A percentile compares a stretch with the other conserved stretches of the same genome.
Evolutionary conservation across 768 basidiomycete genomes (phyloP).

Genomic region (Macrocybe gigantea): DNA sequence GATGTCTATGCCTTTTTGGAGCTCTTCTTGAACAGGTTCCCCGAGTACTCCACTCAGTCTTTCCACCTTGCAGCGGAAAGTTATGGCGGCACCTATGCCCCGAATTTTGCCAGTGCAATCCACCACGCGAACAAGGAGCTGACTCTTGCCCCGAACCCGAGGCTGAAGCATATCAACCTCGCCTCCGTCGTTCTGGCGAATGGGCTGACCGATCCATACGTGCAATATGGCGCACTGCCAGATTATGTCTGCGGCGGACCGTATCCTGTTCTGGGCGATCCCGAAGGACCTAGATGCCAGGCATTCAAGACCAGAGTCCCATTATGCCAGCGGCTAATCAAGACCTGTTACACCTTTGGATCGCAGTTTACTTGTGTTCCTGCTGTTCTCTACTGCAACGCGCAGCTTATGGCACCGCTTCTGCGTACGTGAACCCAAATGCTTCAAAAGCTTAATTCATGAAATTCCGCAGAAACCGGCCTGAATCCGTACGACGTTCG

Average conservation of each 20-base stretch:
- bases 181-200: constrained; percentile 84
- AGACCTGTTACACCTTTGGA: constrained; percentile 60
- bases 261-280: constrained; percentile 74
- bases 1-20: constrained; percentile 87
- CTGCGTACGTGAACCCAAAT: constrained; percentile 43
- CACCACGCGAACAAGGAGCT: constrained; percentile 69
- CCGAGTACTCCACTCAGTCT: constrained; percentile 59
- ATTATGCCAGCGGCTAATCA: constrained; percentile 68
- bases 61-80: constrained; percentile 83
- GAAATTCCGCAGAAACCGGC: constrained; percentile 44
- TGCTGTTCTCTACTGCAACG: constrained; percentile 75
- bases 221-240: constrained; percentile 75
- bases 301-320: constrained; percentile 60
- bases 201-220: constrained; percentile 77
- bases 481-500: constrained; percentile 90
- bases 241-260: constrained; percentile 82
- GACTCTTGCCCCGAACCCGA: constrained; percentile 33
- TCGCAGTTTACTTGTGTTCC: constrained; percentile 65
- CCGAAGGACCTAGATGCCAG: constrained; percentile 59
- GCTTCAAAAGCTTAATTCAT: background rate
- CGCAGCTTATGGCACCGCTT: constrained; percentile 65
- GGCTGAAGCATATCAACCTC: constrained; percentile 72
- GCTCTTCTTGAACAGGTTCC: constrained; percentile 73
- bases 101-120: constrained; percentile 82
- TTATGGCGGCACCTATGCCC: constrained; percentile 76